Percentiles rank a stretch among this genome's conserved stretches.
phyloP scores from a whole-genome alignment of 2,329 filamentous ascomycete genomes.

The Trichophyton simii region DNA sequence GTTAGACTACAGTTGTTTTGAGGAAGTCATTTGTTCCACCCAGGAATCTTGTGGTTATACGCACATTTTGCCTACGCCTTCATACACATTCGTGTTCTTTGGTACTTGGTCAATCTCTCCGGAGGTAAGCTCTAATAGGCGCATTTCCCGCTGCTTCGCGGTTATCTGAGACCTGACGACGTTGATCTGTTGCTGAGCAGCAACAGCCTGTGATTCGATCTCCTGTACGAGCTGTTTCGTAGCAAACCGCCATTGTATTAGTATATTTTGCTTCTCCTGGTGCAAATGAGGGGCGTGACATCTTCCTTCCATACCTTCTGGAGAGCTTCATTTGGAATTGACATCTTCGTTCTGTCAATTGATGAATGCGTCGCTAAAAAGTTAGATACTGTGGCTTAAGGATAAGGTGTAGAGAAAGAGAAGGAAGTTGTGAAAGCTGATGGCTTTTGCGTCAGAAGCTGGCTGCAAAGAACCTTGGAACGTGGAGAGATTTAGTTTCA shows the following conservation, averaged over 20 bases:
- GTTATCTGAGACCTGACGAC: conserved; percentile 74
- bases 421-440: too few relatives aligned
- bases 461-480: too few relatives aligned
- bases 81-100: conserved; percentile 67
- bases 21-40: background rate
- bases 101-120: conserved; percentile 71
- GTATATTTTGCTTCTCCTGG: background rate
- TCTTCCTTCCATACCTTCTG: conserved; percentile 50
- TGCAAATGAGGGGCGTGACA: background rate
- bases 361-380: background rate
- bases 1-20: background rate
- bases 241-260: background rate
- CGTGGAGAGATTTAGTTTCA: too few relatives aligned
- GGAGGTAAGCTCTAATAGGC: conserved; percentile 74
- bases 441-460: too few relatives aligned
- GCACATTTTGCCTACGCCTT: conserved; percentile 95
- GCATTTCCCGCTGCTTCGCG: conserved; percentile 75
- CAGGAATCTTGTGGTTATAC: conserved; percentile 18
- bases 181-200: conserved; percentile 82
- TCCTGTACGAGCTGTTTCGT: conserved; percentile 70
- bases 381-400: too few relatives aligned
- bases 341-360: conserved; percentile 48
- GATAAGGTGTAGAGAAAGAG: too few relatives aligned
- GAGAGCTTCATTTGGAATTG: conserved; percentile 83
- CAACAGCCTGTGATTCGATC: conserved; percentile 79